These are phyloP conservation scores for Senna tora DNA, from an alignment of 306 rosid species.

Conservation along the genomic window DNA sequence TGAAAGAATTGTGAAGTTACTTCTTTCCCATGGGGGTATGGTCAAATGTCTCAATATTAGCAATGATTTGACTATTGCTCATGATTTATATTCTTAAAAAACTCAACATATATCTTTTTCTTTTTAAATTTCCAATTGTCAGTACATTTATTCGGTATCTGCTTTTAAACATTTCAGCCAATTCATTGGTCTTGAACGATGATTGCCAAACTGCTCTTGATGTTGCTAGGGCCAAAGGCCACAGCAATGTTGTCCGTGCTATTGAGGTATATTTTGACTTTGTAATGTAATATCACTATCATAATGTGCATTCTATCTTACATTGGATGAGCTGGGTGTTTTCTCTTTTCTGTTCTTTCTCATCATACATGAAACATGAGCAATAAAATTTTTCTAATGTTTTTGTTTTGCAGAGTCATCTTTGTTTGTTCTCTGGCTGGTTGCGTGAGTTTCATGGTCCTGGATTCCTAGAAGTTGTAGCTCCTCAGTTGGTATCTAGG, in stretches of 20 bases:
- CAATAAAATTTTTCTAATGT: constrained; percentile 30
- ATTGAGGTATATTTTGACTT: constrained; percentile 64
- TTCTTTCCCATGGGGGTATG: constrained; percentile 82
- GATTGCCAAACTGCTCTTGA: constrained; percentile 93
- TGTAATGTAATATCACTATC: neutral
- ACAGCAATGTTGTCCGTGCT: constrained; percentile 75
- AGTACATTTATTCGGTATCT: constrained; percentile 25
- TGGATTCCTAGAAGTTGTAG: constrained; percentile 86
- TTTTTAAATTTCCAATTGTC: neutral
- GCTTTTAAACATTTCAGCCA: constrained; percentile 61
- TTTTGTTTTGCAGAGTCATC: constrained; percentile 63
- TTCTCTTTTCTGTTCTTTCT: constrained; percentile 29
- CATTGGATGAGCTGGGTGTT: constrained; percentile 28
- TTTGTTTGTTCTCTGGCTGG: constrained; percentile 94
- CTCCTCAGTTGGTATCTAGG: constrained; percentile 77
- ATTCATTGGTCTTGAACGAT: constrained; percentile 83
- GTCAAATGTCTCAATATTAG: constrained; percentile 12
- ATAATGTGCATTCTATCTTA: constrained; percentile 5
- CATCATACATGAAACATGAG: constrained; percentile 24
- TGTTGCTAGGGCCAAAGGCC: constrained; percentile 86
- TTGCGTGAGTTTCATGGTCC: constrained; percentile 90
- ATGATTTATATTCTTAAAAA: constrained; percentile 32
- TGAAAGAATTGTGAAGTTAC: constrained; percentile 71
- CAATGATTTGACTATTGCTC: constrained; percentile 9
- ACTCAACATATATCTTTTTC: constrained; percentile 5